Evolutionary conservation across 2,329 filamentous ascomycete genomes (phyloP).

Genomic region (Xylariaceae sp.): DNA sequence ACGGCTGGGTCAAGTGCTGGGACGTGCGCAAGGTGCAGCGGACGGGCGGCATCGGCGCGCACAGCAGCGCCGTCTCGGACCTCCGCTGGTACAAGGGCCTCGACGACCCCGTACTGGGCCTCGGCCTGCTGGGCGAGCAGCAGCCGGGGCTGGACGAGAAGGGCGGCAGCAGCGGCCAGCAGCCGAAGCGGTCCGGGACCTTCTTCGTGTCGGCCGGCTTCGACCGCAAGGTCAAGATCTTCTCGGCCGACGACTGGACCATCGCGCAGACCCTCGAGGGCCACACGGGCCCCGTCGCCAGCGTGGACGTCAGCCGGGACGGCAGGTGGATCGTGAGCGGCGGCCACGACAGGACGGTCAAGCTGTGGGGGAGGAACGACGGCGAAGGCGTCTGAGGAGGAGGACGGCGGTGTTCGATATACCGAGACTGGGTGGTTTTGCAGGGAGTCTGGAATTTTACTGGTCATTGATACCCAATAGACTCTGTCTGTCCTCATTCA

Average conservation of each 20-base stretch:
- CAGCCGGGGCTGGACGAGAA: slow-evolving; percentile 56
- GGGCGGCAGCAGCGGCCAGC: slow-evolving; percentile 56
- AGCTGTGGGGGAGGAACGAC: slow-evolving; percentile 89
- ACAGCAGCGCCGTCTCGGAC: slow-evolving; percentile 86
- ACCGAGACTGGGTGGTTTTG: too few species aligned
- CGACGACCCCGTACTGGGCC: slow-evolving; percentile 62
- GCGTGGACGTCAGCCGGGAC: slow-evolving; percentile 79
- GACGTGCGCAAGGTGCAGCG: slow-evolving; percentile 84
- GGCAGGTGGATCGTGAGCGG: slow-evolving; percentile 90
- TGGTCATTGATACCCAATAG: neutral
- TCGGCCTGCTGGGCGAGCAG: slow-evolving; percentile 9
- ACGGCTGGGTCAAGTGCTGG: slow-evolving; percentile 98
- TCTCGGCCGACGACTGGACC: slow-evolving; percentile 94
- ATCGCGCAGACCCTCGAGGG: slow-evolving; percentile 80
- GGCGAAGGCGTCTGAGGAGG: slow-evolving; percentile 40
- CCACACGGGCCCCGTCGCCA: slow-evolving; percentile 86
- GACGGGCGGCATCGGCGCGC: slow-evolving; percentile 79
- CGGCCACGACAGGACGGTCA: slow-evolving; percentile 89
- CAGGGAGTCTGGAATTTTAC: too few species aligned
- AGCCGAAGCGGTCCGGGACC: slow-evolving; percentile 80
- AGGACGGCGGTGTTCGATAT: too few species aligned
- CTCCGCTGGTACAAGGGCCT: slow-evolving; percentile 87
- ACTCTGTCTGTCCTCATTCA: too few species aligned
- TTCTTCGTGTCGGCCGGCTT: slow-evolving; percentile 90
- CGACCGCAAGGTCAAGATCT: slow-evolving; percentile 91